These are phyloP conservation scores for Botryobasidium botryosum DNA, from an alignment of 768 basidiomycete genomes.

Conservation along the genomic window DNA sequence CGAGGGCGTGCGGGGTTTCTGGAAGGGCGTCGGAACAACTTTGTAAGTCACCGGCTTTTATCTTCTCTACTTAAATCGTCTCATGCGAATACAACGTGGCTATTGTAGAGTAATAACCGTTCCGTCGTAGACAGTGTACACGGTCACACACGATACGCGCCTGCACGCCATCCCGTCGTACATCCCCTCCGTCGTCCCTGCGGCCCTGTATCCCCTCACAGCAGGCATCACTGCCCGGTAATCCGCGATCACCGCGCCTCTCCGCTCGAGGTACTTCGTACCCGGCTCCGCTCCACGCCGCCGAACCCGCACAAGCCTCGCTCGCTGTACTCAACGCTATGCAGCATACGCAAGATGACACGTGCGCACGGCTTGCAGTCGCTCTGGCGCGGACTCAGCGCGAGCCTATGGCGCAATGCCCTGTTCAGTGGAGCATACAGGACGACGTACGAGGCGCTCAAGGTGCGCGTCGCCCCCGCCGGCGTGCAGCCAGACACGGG, in stretches of 20 bases:
- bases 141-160: conserved; percentile 89
- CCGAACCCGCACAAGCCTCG: conserved; percentile 49
- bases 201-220: conserved; percentile 60
- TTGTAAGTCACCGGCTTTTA: conserved; percentile 39
- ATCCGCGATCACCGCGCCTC: conserved; percentile 59
- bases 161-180: conserved; percentile 41
- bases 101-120: conserved; percentile 62
- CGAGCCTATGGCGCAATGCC: conserved; percentile 93
- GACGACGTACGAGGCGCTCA: conserved; percentile 88
- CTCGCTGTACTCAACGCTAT: conserved; percentile 57
- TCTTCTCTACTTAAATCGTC: conserved; percentile 1
- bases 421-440: conserved; percentile 96
- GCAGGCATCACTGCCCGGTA: conserved; percentile 77
- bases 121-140: conserved; percentile 83
- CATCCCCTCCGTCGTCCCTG: conserved; percentile 31
- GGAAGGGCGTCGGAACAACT: conserved; percentile 90
- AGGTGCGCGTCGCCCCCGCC: conserved; percentile 33
- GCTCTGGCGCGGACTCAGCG: conserved; percentile 81
- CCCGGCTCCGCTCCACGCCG: conserved; percentile 82
- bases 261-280: conserved; percentile 84
- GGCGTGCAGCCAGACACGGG: conserved; percentile 45
- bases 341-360: conserved; percentile 42
- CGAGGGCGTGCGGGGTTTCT: conserved; percentile 72
- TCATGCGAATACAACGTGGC: conserved; percentile 5
- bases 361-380: conserved; percentile 44